Base-by-base conservation (phyloP, 2,329 filamentous ascomycete genomes). In the Alternaria sp. region DNA sequence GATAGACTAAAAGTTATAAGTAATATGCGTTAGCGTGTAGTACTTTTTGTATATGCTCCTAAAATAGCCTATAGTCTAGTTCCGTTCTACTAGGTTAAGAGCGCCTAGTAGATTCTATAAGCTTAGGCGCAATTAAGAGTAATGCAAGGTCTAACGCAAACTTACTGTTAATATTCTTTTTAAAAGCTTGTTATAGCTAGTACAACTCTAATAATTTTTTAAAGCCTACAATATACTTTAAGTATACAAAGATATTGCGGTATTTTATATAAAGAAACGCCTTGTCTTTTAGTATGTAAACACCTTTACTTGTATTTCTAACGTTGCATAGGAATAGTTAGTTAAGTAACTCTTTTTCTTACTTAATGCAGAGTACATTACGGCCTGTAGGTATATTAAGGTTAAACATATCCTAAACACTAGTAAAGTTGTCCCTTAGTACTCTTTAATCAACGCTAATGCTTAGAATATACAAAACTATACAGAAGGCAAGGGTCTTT, bases 231-330 rank as follows among this genome's bases (percentile, higher is more conserved):
- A 65, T 44, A 55, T 54, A 58, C 14, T 52, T 60, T 40, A 69
- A 60, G 36, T 50, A 50, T 46, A 65, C 40, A 52, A 69, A 67
- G 8, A 63, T 64, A 14, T 65, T 37, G 11, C 53, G 44, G 21
- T 67, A 67, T 46, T 67, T 69, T 10, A 24, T 36, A 53, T 67
- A 69, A 1, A 41, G 54, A 58, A 69, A 69, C 2, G 54, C 54
- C 7, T 62, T 36, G 1, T 60, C 45, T 39, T 26, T 52, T 40
- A 60, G 42, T 51, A 65, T 60, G 11, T 26, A 13, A 39, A 23
- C 31, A 53, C 64, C 49, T 13, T 57, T 44, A 13, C 21, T 42
- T 23, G 44, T 66, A 24, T 54, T 52, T 36, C 41, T 54, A 46
- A 66, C 48, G 29, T 67, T 40, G 46, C 40, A 65, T 14, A 69